A percentile compares a stretch with the other conserved stretches of the same genome.
Conservation (phyloP, 768 basidiomycete genomes). For the Xerocomellus chrysenteron region DNA sequence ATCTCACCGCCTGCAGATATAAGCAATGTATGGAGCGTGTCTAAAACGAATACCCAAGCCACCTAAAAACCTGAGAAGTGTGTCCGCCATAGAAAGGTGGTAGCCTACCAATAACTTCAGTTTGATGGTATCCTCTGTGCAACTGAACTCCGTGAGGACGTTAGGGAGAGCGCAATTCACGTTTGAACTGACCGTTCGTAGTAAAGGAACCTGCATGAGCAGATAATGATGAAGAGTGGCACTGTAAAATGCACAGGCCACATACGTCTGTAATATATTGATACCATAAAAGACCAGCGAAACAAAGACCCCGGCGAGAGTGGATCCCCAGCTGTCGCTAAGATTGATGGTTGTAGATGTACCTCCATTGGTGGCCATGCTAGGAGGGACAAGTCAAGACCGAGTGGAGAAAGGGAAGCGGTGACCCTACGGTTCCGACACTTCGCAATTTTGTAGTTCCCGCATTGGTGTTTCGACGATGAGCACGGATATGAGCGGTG, state of each 20-base stretch:
- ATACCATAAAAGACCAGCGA: conserved; percentile 25
- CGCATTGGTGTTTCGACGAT: conserved; percentile 6
- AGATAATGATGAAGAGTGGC: neutral
- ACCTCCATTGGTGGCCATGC: conserved; percentile 12
- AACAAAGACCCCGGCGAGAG: conserved; percentile 19
- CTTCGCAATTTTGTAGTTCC: conserved; percentile 13
- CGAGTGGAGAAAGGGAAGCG: neutral
- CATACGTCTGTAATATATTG: conserved; percentile 27
- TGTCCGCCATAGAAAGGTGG: neutral
- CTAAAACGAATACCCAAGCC: conserved; percentile 19
- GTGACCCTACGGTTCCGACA: neutral
- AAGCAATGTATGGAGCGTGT: conserved; percentile 18
- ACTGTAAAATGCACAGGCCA: neutral
- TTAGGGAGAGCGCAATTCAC: neutral
- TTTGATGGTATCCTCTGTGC: conserved; percentile 8
- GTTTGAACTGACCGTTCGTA: conserved; percentile 21
- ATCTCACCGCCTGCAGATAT: conserved; percentile 20
- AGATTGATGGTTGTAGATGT: conserved; percentile 3
- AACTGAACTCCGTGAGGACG: conserved; percentile 9
- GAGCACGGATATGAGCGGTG: neutral
- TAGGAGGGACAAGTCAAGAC: neutral
- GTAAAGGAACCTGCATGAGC: conserved; percentile 21
- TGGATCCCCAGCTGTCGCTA: conserved; percentile 25
- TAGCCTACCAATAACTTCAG: conserved; percentile 17
- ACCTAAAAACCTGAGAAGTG: conserved; percentile 10